A percentile compares a stretch with the other conserved stretches of the same genome.
These are phyloP conservation scores for Mortierella sp. DNA, from an alignment of 371 early-diverging fungal species.

Conservation along the genomic window DNA sequence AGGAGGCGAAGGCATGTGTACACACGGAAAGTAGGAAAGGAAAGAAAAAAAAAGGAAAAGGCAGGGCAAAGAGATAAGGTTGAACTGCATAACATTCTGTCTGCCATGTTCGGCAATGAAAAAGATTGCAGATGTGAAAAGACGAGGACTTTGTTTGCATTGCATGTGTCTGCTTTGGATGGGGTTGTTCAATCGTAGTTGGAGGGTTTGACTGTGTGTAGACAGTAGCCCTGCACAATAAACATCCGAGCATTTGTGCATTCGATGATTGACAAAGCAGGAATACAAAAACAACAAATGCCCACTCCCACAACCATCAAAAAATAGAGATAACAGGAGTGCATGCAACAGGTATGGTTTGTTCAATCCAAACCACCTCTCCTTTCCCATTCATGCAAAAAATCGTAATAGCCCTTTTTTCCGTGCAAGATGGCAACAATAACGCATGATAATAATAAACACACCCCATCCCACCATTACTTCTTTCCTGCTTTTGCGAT, in stretches of 20 bases:
- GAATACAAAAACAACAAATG: not conserved
- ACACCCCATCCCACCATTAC: not conserved
- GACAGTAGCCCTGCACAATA: too few relatives aligned
- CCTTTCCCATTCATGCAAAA: conserved; percentile 2
- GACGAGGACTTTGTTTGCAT: too few relatives aligned
- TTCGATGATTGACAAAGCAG: not conserved
- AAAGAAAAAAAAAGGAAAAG: not conserved
- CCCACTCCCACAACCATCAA: not conserved
- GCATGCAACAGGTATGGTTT: not conserved
- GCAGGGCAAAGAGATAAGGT: too few relatives aligned
- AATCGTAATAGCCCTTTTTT: not conserved
- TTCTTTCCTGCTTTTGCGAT: not conserved
- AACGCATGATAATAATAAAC: not conserved
- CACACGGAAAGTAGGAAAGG: not conserved
- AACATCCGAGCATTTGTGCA: too few relatives aligned
- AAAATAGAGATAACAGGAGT: not conserved
- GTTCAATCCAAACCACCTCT: not conserved
- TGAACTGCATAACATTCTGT: not conserved
- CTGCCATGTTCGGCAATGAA: not conserved
- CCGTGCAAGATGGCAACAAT: not conserved
- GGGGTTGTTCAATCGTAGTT: too few relatives aligned
- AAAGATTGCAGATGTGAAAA: not conserved
- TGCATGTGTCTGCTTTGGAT: too few relatives aligned
- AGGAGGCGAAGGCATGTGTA: not conserved
- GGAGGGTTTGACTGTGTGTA: too few relatives aligned